These are phyloP conservation scores for Yamadazyma conglobata DNA, from an alignment of 1,139 yeast species.

Conservation along the genomic window DNA sequence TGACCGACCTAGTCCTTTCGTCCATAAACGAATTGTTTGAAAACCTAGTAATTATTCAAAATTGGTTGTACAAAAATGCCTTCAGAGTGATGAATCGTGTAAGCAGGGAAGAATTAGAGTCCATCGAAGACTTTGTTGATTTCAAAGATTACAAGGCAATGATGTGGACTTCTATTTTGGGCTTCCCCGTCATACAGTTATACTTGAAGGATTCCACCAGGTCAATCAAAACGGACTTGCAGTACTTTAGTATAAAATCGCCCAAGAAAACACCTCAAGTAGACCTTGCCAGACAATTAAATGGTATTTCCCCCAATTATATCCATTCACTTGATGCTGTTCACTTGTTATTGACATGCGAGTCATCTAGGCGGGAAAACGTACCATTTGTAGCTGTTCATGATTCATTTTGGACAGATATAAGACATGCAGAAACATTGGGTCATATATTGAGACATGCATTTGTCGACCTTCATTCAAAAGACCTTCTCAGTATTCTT, in stretches of 20 bases:
- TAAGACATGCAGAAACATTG: conserved; percentile 28
- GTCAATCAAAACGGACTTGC: conserved; percentile 24
- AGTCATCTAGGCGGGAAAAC: conserved; percentile 17
- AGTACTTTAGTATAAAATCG: conserved; percentile 19
- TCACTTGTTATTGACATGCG: conserved; percentile 38
- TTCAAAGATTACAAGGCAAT: conserved; percentile 26
- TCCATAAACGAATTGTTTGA: conserved; percentile 35
- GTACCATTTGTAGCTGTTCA: conserved; percentile 40
- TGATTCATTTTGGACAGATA: conserved; percentile 46
- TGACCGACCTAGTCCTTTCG: conserved; percentile 26
- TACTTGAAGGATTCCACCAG: conserved; percentile 22
- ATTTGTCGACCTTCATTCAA: conserved; percentile 33
- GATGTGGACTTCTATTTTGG: conserved; percentile 44
- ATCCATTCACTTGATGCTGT: conserved; percentile 44
- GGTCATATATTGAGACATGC: conserved; percentile 27
- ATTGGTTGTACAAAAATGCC: conserved; percentile 35
- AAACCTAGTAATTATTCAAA: conserved; percentile 34
- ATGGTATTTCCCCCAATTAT: conserved; percentile 44
- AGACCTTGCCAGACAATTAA: conserved; percentile 30
- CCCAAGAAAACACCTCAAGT: conserved; percentile 21
- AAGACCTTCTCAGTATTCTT: conserved; percentile 24
- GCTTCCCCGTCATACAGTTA: conserved; percentile 42
- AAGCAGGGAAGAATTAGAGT: conserved; percentile 13
- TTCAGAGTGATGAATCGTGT: conserved; percentile 28
- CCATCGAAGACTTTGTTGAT: conserved; percentile 17